Evolutionary conservation across 73 alveolate genomes (phyloP), one percentile per base, ranked within the genome.

Genomic region (Paraurostyla sp.): DNA sequence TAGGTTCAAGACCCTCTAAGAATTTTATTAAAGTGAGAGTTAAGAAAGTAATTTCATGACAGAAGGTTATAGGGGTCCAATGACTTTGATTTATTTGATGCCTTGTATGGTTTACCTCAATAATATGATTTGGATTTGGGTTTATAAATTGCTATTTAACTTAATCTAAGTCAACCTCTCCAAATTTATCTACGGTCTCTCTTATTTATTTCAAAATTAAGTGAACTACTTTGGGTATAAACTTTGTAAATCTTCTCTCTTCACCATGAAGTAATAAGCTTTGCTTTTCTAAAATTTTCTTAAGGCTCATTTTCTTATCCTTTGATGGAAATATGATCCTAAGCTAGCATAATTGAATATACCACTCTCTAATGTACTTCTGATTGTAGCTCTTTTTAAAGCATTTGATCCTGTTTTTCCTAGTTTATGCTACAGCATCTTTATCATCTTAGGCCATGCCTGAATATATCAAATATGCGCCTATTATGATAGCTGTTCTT

Each of bases 401-500:
- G 30, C 92, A 83, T 33, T 82, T 69, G 9, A 62, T 84, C 41
- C 95, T 46, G 25, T 73, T 54, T 30, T 45, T 33, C 32, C 90
- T 60, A 36, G 76, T 56, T 32, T 42, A 43, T 20, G 42, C 36
- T 0, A 90, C 83, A 0, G 92, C 84, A 0, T 90, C 95, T 22
- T 90, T 86, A 40, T 32, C 95, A 71, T 68, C 78, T 33, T 46
- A 11, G 16, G 90, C 84, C 35, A 71, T 40, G 1, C 80, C 83
- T 2, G 80, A 7, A 54, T 76, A 59, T 52, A 83, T 40, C 35
- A 95, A 83, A 85, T 93, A 96, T 35, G 97, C 93, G 23, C 91
- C 98, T 29, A 91, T 84, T 0, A 96, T 90, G 15, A 92, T 49
- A 0, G 97, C 99, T 30, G 99, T 96, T 57, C 99, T 84, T 0